These are phyloP conservation scores for Cryptosporidium ubiquitum DNA, from an alignment of 169 alveolate genomes.

Conservation along the genomic window DNA sequence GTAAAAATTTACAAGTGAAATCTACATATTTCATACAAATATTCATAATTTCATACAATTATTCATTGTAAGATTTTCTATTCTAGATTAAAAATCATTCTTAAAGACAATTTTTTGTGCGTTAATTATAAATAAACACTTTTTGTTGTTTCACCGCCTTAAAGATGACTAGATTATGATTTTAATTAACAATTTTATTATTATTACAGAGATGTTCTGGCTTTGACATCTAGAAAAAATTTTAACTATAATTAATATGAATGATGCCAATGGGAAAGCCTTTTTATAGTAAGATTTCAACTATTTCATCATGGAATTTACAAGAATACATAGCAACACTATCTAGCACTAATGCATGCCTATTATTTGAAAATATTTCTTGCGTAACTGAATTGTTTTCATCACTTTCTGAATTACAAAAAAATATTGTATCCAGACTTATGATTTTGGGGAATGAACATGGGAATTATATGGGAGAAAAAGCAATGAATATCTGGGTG, in stretches of 20 bases:
- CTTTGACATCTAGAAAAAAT: too few relatives aligned
- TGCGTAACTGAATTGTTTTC: constrained; percentile 59
- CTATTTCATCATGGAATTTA: constrained; percentile 68
- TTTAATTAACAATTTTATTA: too few relatives aligned
- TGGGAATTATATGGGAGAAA: constrained; percentile 20
- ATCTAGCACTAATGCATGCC: neutral
- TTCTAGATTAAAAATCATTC: neutral
- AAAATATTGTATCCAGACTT: constrained; percentile 42
- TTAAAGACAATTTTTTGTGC: neutral
- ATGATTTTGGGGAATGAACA: constrained; percentile 19
- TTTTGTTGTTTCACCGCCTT: neutral
- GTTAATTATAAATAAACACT: too few relatives aligned
- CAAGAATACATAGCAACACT: constrained; percentile 58
- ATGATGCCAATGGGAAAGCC: neutral
- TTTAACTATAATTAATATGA: neutral
- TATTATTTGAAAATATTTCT: constrained; percentile 26
- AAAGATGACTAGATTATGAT: neutral
- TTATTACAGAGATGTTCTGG: neutral
- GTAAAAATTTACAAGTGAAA: too few relatives aligned
- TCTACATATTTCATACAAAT: neutral
- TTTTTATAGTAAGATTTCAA: neutral
- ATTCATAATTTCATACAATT: too few relatives aligned
- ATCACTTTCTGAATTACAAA: constrained; percentile 57
- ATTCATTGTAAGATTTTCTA: too few relatives aligned
- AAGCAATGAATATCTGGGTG: constrained; percentile 50